A percentile compares a stretch with the other conserved stretches of the same genome.
These are phyloP conservation scores for Leishmania arabica DNA, from an alignment of 208 protist species.

Conservation along the genomic window DNA sequence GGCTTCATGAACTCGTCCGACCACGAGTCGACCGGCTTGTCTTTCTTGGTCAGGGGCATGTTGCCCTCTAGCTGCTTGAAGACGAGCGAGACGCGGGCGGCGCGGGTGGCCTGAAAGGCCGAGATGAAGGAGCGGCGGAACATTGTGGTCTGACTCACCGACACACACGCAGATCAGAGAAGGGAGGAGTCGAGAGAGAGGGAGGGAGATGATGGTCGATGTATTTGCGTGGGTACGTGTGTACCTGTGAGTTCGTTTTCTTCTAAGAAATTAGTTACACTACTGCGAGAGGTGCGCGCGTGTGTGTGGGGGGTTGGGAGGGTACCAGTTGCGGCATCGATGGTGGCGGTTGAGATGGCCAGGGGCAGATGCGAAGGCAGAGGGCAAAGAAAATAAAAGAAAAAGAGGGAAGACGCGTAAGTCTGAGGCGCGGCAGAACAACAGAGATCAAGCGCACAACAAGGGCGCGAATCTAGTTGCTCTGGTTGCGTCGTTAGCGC, in stretches of 20 bases:
- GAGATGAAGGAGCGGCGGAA: conserved; percentile 64
- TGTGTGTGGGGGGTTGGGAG: not conserved
- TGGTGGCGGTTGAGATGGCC: not conserved
- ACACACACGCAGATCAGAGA: not conserved
- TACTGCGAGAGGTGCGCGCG: not conserved
- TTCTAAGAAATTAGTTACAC: not conserved
- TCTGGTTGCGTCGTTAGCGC: not conserved
- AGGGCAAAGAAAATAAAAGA: not conserved
- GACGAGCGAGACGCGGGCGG: conserved; percentile 64
- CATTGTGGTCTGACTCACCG: conserved; percentile 38
- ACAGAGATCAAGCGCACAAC: not conserved
- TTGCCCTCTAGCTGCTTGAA: conserved; percentile 85
- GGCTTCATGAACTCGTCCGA: conserved; percentile 88
- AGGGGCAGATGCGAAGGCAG: not conserved
- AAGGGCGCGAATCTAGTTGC: not conserved
- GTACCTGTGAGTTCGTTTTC: not conserved
- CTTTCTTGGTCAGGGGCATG: conserved; percentile 82
- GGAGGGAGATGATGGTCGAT: not conserved
- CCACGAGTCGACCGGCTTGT: conserved; percentile 84
- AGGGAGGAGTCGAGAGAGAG: not conserved
- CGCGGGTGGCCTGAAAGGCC: conserved; percentile 67
- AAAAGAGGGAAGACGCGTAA: not conserved
- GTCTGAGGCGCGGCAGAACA: not conserved
- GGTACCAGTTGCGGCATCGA: not conserved
- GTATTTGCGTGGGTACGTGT: not conserved